Percentiles rank a stretch among this genome's conserved stretches.
phyloP scores from a whole-genome alignment of 2,329 filamentous ascomycete genomes.

The Colletotrichum paranaense region DNA sequence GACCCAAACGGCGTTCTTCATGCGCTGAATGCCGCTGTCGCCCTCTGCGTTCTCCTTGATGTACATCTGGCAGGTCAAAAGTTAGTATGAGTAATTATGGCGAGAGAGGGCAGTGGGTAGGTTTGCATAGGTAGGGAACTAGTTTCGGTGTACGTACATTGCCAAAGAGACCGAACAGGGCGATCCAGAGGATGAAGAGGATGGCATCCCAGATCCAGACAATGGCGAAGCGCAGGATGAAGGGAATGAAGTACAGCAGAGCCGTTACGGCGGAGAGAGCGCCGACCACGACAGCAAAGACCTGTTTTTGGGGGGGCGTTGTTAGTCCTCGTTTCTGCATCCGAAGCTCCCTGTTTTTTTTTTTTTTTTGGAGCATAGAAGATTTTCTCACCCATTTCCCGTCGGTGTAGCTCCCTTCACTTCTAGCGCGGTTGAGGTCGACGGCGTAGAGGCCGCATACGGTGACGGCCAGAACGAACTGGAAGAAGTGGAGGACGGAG shows the following conservation, averaged over 20 bases:
- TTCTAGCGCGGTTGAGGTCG: conserved; percentile 69
- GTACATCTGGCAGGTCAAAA: conserved; percentile 64
- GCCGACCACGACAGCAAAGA: conserved; percentile 79
- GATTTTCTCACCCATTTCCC: conserved; percentile 72
- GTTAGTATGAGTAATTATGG: neutral
- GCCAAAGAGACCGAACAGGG: conserved; percentile 86
- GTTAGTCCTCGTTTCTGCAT: neutral
- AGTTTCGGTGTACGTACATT: conserved; percentile 53
- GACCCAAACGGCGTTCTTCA: conserved; percentile 91
- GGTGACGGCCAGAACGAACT: conserved; percentile 80
- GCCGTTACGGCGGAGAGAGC: conserved; percentile 73
- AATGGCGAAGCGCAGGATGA: conserved; percentile 63
- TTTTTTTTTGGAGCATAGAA: no score
- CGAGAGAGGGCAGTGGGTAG: neutral
- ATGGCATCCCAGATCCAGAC: conserved; percentile 77
- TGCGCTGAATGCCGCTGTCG: conserved; percentile 73
- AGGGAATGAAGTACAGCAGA: conserved; percentile 73
- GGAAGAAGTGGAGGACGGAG: conserved; percentile 75
- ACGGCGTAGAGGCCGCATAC: conserved; percentile 83
- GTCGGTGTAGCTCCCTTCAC: conserved; percentile 63
- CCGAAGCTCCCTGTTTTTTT: no score
- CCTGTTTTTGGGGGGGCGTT: conserved; percentile 48
- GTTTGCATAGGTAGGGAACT: neutral
- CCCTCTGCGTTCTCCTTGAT: conserved; percentile 75
- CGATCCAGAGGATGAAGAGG: conserved; percentile 82